Conservation (phyloP, 164 flowering plant species). For the Magnolia kwangsiensis region DNA sequence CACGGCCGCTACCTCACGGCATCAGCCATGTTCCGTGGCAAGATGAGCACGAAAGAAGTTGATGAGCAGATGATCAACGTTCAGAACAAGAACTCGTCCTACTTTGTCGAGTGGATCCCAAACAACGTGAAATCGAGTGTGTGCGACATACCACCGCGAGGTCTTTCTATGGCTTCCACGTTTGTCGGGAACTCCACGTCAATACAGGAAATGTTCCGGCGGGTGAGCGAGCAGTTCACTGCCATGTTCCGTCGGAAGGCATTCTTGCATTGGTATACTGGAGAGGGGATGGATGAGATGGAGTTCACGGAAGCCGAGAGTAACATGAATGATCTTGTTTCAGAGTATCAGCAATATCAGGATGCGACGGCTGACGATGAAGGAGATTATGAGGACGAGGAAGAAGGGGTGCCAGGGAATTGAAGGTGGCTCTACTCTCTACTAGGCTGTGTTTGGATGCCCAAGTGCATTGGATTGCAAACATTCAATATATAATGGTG, state of each 20-base stretch:
- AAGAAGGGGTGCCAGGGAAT: conserved; percentile 36
- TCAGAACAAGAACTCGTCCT: conserved; percentile 84
- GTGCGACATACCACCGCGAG: conserved; percentile 20
- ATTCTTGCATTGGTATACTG: conserved; percentile 18
- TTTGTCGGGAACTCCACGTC: conserved; percentile 59
- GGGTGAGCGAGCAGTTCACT: conserved; percentile 12
- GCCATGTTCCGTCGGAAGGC: conserved; percentile 13
- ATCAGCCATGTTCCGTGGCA: conserved; percentile 19
- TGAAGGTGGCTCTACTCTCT: conserved; percentile 4
- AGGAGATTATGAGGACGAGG: conserved; percentile 47
- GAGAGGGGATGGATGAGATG: conserved; percentile 16
- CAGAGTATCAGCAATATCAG: conserved; percentile 79
- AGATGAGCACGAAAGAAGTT: conserved; percentile 72
- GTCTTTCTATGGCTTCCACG: conserved; percentile 16
- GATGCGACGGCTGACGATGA: conserved; percentile 85
- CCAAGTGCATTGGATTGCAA: conserved; percentile 5
- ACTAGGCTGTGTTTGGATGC: background rate
- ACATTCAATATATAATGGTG: too few species aligned
- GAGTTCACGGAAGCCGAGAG: conserved; percentile 73
- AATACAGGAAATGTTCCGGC: conserved; percentile 24
- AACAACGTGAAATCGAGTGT: conserved; percentile 23
- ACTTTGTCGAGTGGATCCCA: conserved; percentile 53
- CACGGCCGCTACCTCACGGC: conserved; percentile 21
- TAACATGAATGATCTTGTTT: conserved; percentile 40
- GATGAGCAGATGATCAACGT: conserved; percentile 86